These are phyloP conservation scores for Pseudonectria buxi DNA, from an alignment of 2,329 filamentous ascomycete genomes.

Conservation along the genomic window DNA sequence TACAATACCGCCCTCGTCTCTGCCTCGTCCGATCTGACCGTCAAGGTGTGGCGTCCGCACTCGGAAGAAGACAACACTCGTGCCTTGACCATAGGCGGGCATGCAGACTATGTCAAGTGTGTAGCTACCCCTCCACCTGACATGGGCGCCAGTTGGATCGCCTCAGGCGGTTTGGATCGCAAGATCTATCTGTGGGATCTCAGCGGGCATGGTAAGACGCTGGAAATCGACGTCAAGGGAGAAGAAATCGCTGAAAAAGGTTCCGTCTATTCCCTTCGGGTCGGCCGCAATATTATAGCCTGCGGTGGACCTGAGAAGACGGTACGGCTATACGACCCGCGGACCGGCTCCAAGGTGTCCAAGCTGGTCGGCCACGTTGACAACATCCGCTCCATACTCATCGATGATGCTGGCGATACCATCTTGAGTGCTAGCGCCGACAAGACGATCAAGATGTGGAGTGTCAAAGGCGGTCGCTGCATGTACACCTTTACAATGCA, in stretches of 20 bases:
- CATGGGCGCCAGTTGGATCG: conserved; percentile 72
- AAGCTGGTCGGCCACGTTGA: conserved; percentile 97
- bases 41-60: conserved; percentile 84
- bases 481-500: conserved; percentile 99
- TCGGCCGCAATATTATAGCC: conserved; percentile 73
- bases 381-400: conserved; percentile 83
- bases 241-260: conserved; percentile 85
- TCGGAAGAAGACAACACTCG: conserved; percentile 46
- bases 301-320: conserved; percentile 92
- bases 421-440: conserved; percentile 94
- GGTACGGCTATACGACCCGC: conserved; percentile 85
- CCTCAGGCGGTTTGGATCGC: conserved; percentile 86
- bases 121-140: conserved; percentile 65
- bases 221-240: conserved; percentile 78
- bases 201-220: conserved; percentile 74
- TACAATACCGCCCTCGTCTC: conserved; percentile 76
- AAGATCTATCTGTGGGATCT: conserved; percentile 93
- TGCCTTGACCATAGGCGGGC: conserved; percentile 73
- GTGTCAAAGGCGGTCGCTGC: conserved; percentile 86
- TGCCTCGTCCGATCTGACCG: conserved; percentile 86
- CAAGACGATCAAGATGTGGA: conserved; percentile 97
- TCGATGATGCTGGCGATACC: conserved; percentile 82
- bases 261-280: conserved; percentile 85
- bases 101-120: conserved; percentile 95
- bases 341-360: conserved; percentile 81